Conservation (phyloP, 176 grass and related monocot genomes). For the Musa beccarii region DNA sequence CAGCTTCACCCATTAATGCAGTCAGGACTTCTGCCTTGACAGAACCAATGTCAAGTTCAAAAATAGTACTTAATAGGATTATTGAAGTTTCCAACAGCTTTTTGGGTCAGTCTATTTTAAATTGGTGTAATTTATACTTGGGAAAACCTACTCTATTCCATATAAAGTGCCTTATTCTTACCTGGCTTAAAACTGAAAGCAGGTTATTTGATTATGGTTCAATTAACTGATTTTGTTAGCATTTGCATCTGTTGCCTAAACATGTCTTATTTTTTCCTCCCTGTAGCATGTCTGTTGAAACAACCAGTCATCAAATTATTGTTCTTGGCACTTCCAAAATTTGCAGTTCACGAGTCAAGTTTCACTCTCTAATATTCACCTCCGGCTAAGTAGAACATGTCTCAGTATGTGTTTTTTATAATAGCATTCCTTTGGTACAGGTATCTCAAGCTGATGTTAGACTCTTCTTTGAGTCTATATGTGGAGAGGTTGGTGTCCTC, state of each 20-base stretch:
- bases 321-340: background rate
- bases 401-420: constrained; percentile 14
- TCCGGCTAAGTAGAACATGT: constrained; percentile 5
- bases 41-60: too few species aligned
- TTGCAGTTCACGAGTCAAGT: background rate
- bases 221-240: background rate
- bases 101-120: too few species aligned
- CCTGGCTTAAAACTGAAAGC: background rate
- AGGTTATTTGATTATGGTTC: background rate
- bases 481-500: constrained; percentile 67
- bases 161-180: background rate
- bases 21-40: background rate
- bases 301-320: background rate
- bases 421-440: constrained; percentile 33
- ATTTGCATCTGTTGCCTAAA: background rate
- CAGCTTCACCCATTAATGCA: background rate
- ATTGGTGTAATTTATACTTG: background rate
- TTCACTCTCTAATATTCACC: background rate
- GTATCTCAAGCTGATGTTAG: constrained; percentile 94
- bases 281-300: background rate
- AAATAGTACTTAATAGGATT: too few species aligned
- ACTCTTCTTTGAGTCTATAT: constrained; percentile 95
- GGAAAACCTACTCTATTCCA: background rate
- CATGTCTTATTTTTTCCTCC: background rate
- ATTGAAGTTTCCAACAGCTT: too few species aligned